Conservation (phyloP, 148 eudicot genomes). For the Rhododendron simsii region DNA sequence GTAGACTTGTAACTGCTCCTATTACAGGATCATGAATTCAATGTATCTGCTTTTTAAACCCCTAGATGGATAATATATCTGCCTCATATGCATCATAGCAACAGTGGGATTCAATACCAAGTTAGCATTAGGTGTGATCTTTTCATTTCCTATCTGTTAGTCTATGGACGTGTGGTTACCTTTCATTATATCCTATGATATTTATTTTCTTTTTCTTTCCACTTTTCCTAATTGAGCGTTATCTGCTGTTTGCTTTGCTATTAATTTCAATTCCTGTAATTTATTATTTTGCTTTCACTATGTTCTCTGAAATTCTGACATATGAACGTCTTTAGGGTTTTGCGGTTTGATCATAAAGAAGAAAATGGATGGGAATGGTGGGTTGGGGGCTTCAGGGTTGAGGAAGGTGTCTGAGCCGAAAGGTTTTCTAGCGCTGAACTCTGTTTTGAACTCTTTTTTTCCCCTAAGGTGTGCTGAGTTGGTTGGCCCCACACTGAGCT, state of each 20-base stretch:
- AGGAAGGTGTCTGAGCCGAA: no score
- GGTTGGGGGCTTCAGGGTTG: no score
- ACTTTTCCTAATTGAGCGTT: background rate
- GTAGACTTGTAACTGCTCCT: background rate
- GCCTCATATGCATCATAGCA: background rate
- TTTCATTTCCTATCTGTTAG: background rate
- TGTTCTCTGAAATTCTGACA: background rate
- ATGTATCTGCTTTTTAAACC: background rate
- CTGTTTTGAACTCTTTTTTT: no score
- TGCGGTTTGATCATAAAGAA: no score
- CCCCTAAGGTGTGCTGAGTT: no score
- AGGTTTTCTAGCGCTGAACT: no score
- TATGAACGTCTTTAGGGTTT: slow-evolving; percentile 41
- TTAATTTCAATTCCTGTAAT: background rate
- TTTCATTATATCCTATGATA: background rate
- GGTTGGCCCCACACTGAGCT: no score
- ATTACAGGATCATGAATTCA: background rate
- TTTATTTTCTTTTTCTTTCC: background rate
- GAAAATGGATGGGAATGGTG: no score
- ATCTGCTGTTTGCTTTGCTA: background rate
- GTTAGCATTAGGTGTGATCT: background rate
- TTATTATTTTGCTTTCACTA: background rate
- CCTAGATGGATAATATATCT: background rate
- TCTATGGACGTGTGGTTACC: background rate
- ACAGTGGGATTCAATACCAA: slow-evolving; percentile 8